Evolutionary conservation across 495 filamentous ascomycete species (phyloP).

Genomic region (Penicillium mononematosum): DNA sequence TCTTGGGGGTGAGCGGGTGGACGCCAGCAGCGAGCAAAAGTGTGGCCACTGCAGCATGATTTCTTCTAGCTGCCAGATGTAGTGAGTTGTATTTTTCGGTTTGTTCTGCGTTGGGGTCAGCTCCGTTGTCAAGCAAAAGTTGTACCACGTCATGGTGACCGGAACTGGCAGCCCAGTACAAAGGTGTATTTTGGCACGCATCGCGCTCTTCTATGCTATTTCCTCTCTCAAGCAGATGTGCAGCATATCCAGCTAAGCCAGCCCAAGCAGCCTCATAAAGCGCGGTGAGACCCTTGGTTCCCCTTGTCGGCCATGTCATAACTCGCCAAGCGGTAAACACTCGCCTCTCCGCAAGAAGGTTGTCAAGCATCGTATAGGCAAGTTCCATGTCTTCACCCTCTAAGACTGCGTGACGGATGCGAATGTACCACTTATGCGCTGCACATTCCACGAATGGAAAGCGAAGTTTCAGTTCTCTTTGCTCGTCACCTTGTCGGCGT

Average conservation of each 20-base stretch:
- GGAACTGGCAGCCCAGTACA: constrained; percentile 27
- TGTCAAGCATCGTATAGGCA: constrained; percentile 14
- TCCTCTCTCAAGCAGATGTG: constrained; percentile 16
- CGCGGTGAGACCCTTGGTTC: constrained; percentile 13
- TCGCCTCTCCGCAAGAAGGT: constrained; percentile 11
- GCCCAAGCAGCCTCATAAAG: constrained; percentile 21
- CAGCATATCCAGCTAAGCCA: constrained; percentile 18
- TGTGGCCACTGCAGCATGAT: constrained; percentile 22
- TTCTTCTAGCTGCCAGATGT: constrained; percentile 27
- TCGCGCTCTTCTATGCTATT: constrained; percentile 13
- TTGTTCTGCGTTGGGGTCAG: constrained; percentile 19
- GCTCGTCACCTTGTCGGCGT: constrained; percentile 2
- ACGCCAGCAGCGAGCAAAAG: constrained; percentile 29
- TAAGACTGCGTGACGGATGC: constrained; percentile 13
- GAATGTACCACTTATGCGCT: constrained; percentile 19
- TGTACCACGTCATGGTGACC: constrained; percentile 23
- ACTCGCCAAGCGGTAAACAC: constrained; percentile 17
- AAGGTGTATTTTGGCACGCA: constrained; percentile 17
- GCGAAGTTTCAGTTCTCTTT: constrained; percentile 9
- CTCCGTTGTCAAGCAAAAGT: constrained; percentile 27
- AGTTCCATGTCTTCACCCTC: constrained; percentile 11
- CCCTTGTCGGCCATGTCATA: constrained; percentile 18
- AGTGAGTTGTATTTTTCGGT: constrained; percentile 25
- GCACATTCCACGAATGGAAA: constrained; percentile 29
- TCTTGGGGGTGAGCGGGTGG: constrained; percentile 29